These are phyloP conservation scores for Laguncularia racemosa DNA, from an alignment of 345 rosid species.

Conservation along the genomic window DNA sequence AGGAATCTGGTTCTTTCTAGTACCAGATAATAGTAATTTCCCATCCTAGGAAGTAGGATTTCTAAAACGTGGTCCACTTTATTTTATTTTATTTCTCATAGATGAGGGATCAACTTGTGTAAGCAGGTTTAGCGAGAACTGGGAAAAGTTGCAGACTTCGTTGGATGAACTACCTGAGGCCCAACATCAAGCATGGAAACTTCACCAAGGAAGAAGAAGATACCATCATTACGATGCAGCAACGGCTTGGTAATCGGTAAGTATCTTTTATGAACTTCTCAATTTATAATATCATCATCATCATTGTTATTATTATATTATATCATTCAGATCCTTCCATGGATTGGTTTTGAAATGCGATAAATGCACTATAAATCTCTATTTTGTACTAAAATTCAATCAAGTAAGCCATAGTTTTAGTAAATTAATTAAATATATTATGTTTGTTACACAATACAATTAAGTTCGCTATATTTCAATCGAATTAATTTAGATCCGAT, in stretches of 20 bases:
- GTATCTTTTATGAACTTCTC: not conserved
- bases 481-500: too few species aligned
- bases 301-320: not conserved
- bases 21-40: too few species aligned
- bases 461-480: too few species aligned
- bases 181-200: slow-evolving; percentile 15
- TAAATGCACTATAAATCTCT: not conserved
- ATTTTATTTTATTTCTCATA: not conserved
- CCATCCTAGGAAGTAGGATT: too few species aligned
- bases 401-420: too few species aligned
- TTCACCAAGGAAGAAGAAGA: slow-evolving; percentile 16
- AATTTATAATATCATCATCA: not conserved
- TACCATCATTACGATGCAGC: slow-evolving; percentile 8
- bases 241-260: slow-evolving; percentile 13
- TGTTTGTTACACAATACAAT: too few species aligned
- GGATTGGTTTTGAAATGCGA: not conserved
- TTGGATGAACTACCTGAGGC: slow-evolving; percentile 18
- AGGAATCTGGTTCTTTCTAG: too few species aligned
- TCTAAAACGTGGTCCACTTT: too few species aligned
- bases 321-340: not conserved
- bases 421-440: too few species aligned
- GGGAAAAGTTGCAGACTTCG: slow-evolving; percentile 24
- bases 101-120: not conserved
- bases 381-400: too few species aligned
- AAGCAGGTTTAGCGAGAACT: slow-evolving; percentile 11